Conservation (phyloP, 768 basidiomycete species). For the Termitomyces sp. region DNA sequence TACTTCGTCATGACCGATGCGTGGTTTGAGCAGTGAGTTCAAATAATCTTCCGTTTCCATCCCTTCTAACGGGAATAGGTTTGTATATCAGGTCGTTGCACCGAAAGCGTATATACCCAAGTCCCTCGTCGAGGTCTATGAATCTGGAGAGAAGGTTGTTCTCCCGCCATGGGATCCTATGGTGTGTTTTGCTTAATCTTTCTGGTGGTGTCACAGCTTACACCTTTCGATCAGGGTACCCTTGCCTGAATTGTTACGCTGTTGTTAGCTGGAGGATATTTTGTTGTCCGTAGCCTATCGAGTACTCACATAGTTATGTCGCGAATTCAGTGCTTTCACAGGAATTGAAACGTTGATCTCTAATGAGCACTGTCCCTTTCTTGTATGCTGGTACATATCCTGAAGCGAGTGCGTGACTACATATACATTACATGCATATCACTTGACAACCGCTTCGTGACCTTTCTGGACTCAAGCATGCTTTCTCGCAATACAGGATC, state of each 20-base stretch:
- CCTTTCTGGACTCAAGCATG: no score
- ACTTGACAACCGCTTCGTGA: no score
- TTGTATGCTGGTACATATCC: not conserved
- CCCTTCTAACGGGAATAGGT: conserved; percentile 33
- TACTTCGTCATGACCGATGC: conserved; percentile 88
- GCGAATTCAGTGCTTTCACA: not conserved
- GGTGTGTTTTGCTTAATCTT: conserved; percentile 34
- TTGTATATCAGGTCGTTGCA: conserved; percentile 90
- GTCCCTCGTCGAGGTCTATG: conserved; percentile 77
- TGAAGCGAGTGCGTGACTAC: no score
- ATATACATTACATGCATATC: no score
- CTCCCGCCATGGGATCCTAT: conserved; percentile 93
- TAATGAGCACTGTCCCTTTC: not conserved
- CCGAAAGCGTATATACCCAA: conserved; percentile 75
- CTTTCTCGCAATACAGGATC: no score
- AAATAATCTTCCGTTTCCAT: not conserved
- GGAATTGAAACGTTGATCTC: not conserved
- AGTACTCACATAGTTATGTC: not conserved
- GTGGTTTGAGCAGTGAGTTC: conserved; percentile 86
- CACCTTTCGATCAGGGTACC: not conserved
- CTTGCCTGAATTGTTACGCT: not conserved
- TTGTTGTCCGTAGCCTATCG: not conserved
- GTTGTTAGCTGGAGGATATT: not conserved
- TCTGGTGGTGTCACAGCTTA: not conserved
- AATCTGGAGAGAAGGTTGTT: conserved; percentile 55